A percentile compares a stretch with the other conserved stretches of the same genome.
These are phyloP conservation scores for Thielaviopsis ethacetica DNA, from an alignment of 2,329 filamentous ascomycete genomes.

Conservation along the genomic window DNA sequence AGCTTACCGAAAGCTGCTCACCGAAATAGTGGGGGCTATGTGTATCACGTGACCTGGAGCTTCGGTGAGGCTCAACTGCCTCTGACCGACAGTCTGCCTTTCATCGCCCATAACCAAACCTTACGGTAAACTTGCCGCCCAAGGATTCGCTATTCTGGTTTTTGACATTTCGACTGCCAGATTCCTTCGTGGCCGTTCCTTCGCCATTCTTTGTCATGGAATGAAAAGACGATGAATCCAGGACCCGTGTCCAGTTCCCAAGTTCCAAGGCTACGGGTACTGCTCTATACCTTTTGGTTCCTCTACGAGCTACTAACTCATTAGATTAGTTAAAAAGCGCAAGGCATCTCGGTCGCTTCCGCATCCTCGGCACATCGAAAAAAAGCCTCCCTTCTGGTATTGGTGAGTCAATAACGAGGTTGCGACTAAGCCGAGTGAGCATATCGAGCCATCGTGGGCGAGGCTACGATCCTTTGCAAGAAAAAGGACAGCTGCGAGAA, in stretches of 20 bases:
- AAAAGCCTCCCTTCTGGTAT: background rate
- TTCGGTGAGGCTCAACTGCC: too few species aligned
- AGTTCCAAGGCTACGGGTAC: background rate
- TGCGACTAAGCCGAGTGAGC: background rate
- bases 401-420: background rate
- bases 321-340: background rate
- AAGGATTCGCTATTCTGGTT: background rate
- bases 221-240: background rate
- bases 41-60: background rate
- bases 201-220: background rate
- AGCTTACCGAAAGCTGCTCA: background rate
- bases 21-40: background rate
- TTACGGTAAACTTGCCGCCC: background rate
- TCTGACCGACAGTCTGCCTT: background rate
- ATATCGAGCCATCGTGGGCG: background rate
- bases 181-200: background rate
- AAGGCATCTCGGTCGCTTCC: background rate
- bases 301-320: background rate
- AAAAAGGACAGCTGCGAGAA: background rate
- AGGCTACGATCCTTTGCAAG: background rate
- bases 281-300: background rate
- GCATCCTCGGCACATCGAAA: background rate
- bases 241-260: background rate
- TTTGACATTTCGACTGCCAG: background rate
- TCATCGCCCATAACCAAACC: background rate